Evolutionary conservation across 768 basidiomycete species (phyloP), one percentile per base, ranked within the genome.

Genomic region (Pleurotus tuoliensis): DNA sequence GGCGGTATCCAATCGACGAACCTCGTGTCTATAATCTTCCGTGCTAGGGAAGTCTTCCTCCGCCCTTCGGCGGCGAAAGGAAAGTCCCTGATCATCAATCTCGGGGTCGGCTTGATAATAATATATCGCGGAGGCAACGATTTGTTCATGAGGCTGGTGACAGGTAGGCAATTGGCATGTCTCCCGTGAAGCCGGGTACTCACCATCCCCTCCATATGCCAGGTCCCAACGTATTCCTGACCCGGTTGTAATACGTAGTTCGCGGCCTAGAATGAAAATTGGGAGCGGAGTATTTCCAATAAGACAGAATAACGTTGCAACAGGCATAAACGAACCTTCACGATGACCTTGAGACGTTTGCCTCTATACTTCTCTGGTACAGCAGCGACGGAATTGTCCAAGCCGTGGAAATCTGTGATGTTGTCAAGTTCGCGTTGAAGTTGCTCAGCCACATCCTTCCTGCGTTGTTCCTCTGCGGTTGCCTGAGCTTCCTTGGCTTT

Each of bases 171-270:
- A 20, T 13, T 50, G 39, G 15, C 5, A 20, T 15, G 0, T 30
- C 27, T 40, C 13, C 15, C 2, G 5, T 13, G 22, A 49, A 44
- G n/a, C 4, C 54, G 24, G 16, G n/a, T 7, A 18, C 16, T 5
- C 6, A 62, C 61, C 61, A 62, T 62, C n/a, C 61, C 61, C 47
- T 62, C 61, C 45, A 62, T 56, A 46, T 62, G 61, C 61, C 61
- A 62, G 20, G 59, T 57, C n/a, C 61, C 61, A 53, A 53, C 56
- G 59, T 62, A 62, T 44, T 59, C 49, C 45, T 57, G 48, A 3
- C 56, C 61, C 5, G 61, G 56, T 3, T 46, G 46, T 13, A 62
- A 27, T 7, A 44, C 44, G 43, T 62, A 62, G 50, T 59, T 62
- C 3, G 61, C 61, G 24, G 59, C 61, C 61, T 62, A 34, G 3